A percentile compares a stretch with the other conserved stretches of the same genome.
These are phyloP conservation scores for Pestalotiopsis sp. DNA, from an alignment of 2,329 filamentous ascomycete genomes.

Conservation along the genomic window DNA sequence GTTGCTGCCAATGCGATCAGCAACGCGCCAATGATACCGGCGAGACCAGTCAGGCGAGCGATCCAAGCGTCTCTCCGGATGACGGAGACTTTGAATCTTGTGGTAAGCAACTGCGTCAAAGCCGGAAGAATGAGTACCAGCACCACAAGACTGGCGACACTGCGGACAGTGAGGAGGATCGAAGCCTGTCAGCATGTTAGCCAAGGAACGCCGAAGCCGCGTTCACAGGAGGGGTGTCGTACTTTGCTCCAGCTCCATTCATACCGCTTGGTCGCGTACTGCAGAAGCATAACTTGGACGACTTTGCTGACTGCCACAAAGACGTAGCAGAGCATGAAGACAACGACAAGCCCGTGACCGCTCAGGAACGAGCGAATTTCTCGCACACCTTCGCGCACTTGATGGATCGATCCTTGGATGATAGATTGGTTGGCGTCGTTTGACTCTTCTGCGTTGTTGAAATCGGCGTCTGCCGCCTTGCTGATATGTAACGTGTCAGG, in stretches of 20 bases:
- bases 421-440: not conserved
- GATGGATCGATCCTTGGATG: not conserved
- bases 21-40: conserved; percentile 36
- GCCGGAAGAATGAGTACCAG: conserved; percentile 41
- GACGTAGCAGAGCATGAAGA: conserved; percentile 40
- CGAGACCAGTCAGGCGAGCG: conserved; percentile 34
- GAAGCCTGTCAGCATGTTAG: conserved; percentile 38
- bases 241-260: conserved; percentile 48
- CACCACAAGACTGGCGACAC: conserved; percentile 38
- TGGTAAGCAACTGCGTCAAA: conserved; percentile 33
- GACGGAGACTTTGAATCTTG: conserved; percentile 30
- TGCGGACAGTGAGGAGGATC: conserved; percentile 41
- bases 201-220: conserved; percentile 22
- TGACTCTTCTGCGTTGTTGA: not conserved
- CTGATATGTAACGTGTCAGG: conserved; percentile 45
- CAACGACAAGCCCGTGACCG: conserved; percentile 37
- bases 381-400: conserved; percentile 25
- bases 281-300: conserved; percentile 44
- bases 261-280: conserved; percentile 57
- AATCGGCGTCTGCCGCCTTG: conserved; percentile 7
- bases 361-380: conserved; percentile 44
- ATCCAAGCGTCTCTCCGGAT: conserved; percentile 44
- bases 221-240: conserved; percentile 25
- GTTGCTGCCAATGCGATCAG: conserved; percentile 39
- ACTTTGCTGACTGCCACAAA: conserved; percentile 35